These are phyloP conservation scores for Solanum arcanum DNA, from an alignment of 257 asterid genomes.

Conservation along the genomic window DNA sequence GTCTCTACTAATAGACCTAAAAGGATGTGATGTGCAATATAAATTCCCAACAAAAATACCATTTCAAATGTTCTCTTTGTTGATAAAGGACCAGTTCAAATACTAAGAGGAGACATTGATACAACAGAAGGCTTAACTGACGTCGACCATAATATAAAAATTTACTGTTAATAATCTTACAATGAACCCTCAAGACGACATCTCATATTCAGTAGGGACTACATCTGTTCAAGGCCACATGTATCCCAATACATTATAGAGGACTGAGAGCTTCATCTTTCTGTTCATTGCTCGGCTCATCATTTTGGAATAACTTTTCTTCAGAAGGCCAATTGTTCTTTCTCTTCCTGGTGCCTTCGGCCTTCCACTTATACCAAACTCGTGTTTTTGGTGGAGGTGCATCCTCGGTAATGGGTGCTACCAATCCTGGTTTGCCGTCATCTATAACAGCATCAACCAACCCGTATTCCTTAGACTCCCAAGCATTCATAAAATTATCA, in stretches of 20 bases:
- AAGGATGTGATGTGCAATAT: not conserved
- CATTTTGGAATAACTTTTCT: constrained; percentile 35
- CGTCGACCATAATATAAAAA: not conserved
- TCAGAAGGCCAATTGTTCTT: constrained; percentile 71
- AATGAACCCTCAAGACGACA: not conserved
- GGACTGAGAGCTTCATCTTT: constrained; percentile 42
- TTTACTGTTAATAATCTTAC: not conserved
- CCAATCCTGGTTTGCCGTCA: constrained; percentile 88
- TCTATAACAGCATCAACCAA: constrained; percentile 78
- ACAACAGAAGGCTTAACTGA: not conserved
- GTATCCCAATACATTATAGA: not conserved
- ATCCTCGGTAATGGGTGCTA: constrained; percentile 66
- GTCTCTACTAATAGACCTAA: not conserved
- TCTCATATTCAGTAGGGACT: not conserved
- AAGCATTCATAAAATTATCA: constrained; percentile 79
- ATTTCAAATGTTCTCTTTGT: not conserved
- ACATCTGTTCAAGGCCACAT: not conserved
- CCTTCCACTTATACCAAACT: constrained; percentile 57
- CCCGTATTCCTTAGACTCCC: constrained; percentile 96
- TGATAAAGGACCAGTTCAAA: not conserved
- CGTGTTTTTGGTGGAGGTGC: constrained; percentile 69
- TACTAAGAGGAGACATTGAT: not conserved
- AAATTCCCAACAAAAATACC: not conserved
- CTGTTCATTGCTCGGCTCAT: constrained; percentile 25
- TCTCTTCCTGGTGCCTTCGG: constrained; percentile 48